Percentiles rank a stretch among this genome's conserved stretches.
Evolutionary conservation across 1,139 yeast genomes (phyloP).

Genomic region (Trichomonascaceae sp.): DNA sequence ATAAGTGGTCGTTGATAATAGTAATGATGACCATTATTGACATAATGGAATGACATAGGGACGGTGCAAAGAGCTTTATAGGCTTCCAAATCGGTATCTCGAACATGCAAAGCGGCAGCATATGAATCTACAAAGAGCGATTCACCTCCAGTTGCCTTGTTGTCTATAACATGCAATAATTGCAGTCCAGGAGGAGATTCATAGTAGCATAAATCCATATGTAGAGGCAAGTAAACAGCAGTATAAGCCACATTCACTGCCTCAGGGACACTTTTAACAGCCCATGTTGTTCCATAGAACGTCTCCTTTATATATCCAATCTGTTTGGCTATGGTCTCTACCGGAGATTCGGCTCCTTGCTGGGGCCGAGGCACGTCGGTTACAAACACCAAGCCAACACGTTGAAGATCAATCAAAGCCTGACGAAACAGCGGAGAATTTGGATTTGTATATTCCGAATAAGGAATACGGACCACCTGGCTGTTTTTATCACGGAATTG

Average conservation of each 20-base stretch:
- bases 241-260: conserved; percentile 79
- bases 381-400: conserved; percentile 55
- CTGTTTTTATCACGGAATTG: conserved; percentile 24
- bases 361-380: conserved; percentile 42
- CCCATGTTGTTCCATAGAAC: conserved; percentile 69
- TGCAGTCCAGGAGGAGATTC: conserved; percentile 85
- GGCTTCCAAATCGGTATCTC: conserved; percentile 53
- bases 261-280: conserved; percentile 53
- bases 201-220: conserved; percentile 73
- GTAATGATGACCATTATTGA: conserved; percentile 58
- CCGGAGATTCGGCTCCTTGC: conserved; percentile 28
- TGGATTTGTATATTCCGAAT: conserved; percentile 40
- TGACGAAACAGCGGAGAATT: conserved; percentile 31
- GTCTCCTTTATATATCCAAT: conserved; percentile 71
- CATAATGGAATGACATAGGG: conserved; percentile 68
- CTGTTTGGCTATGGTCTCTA: conserved; percentile 47
- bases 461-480: conserved; percentile 34
- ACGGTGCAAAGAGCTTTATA: conserved; percentile 56
- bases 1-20: conserved; percentile 60
- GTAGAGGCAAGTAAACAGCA: conserved; percentile 60
- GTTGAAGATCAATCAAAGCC: conserved; percentile 45
- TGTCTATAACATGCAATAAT: conserved; percentile 59
- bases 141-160: conserved; percentile 63
- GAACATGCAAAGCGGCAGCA: conserved; percentile 54
- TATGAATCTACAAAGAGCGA: conserved; percentile 71